A percentile compares a stretch with the other conserved stretches of the same genome.
Evolutionary conservation across 257 asterid species (phyloP).

Genomic region (Jacaranda copaia): DNA sequence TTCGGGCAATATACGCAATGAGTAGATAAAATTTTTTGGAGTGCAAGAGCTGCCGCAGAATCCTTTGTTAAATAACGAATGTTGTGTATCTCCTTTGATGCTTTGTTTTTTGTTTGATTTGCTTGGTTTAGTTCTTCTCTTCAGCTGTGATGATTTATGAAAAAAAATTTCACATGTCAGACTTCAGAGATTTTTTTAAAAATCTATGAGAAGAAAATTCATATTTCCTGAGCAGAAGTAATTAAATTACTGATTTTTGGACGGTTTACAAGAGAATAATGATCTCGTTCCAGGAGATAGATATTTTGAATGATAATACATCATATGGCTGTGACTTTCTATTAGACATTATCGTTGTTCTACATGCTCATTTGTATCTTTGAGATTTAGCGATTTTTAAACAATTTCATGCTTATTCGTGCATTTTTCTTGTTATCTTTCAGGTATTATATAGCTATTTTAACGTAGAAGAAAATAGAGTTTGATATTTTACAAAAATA

Average conservation of each 20-base stretch:
- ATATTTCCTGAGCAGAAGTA: slow-evolving; percentile 54
- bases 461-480: too few species aligned
- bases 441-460: too few species aligned
- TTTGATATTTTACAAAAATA: too few species aligned
- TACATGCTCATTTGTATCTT: too few species aligned
- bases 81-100: background rate
- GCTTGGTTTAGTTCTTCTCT: background rate
- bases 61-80: background rate
- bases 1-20: slow-evolving; percentile 68
- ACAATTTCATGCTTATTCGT: too few species aligned
- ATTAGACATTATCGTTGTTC: too few species aligned
- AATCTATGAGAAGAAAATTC: slow-evolving; percentile 63
- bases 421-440: too few species aligned
- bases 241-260: background rate
- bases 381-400: too few species aligned
- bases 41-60: slow-evolving; percentile 32
- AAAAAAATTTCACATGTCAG: slow-evolving; percentile 67
- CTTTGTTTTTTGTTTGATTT: background rate
- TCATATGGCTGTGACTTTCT: too few species aligned
- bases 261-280: background rate
- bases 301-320: too few species aligned
- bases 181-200: slow-evolving; percentile 67
- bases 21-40: slow-evolving; percentile 1
- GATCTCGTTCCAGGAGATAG: too few species aligned
- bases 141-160: slow-evolving; percentile 65